Percentiles rank a stretch among this genome's conserved stretches.
Conservation (phyloP, 805 yeast genomes). For the Candida arabinofermentans region DNA sequence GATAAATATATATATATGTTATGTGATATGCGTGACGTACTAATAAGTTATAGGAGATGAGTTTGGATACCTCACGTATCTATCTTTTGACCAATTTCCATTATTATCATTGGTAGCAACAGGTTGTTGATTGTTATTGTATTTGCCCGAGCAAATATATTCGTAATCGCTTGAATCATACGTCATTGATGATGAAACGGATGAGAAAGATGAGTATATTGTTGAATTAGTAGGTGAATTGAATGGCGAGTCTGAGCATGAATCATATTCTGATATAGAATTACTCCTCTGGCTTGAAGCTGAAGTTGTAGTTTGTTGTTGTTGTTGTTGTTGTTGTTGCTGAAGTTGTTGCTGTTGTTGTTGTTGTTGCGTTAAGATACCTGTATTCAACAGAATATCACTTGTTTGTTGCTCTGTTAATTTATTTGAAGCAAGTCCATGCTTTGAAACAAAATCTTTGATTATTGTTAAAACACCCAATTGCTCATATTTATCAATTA, state of each 20-base stretch:
- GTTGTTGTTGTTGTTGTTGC: not conserved
- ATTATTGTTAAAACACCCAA: constrained; percentile 52
- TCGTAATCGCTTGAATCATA: constrained; percentile 24
- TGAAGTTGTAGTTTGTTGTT: not conserved
- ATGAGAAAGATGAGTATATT: constrained; percentile 30
- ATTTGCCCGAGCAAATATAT: constrained; percentile 7
- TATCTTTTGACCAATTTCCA: constrained; percentile 1
- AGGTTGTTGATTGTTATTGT: constrained; percentile 2
- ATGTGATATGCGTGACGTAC: too few relatives aligned
- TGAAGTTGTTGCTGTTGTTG: not conserved
- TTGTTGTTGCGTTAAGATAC: not conserved
- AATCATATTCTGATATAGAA: constrained; percentile 17
- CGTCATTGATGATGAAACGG: constrained; percentile 29
- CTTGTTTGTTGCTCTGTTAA: not conserved
- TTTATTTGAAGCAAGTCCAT: not conserved
- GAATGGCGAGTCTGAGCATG: constrained; percentile 24
- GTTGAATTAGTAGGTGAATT: constrained; percentile 32
- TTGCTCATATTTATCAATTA: constrained; percentile 45
- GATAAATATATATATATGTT: too few relatives aligned
- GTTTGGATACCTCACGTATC: constrained; percentile 16
- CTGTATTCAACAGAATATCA: not conserved
- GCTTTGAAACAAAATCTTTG: constrained; percentile 27
- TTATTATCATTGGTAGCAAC: not conserved
- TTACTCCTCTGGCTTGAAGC: not conserved
- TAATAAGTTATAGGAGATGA: constrained; percentile 27